Evolutionary conservation across 2,329 filamentous ascomycete species (phyloP), one percentile per base, ranked within the genome.

Genomic region (Sporothrix sp.): DNA sequence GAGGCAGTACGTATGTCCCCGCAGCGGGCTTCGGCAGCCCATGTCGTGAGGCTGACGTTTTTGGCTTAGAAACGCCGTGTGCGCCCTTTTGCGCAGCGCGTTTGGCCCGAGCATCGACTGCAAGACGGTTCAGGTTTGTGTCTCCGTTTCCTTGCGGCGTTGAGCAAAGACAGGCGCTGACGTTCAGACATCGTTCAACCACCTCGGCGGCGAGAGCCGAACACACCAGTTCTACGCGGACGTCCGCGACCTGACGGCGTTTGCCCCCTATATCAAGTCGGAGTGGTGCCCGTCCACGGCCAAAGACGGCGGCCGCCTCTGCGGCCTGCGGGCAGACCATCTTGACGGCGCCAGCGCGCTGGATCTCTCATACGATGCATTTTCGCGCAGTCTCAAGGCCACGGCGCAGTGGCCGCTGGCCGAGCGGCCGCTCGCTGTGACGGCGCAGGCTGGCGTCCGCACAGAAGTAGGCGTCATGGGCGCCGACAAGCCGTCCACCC

Each of bases 381-480:
- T 79, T 52, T 81, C 82, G 2, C 76, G 84, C 57, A 71, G 78
- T 1, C 64, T 91, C 21, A 79, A 79, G 39, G 54, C 89, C 8
- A 83, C 80, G 2, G 79, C 76, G 25, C 71, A 81, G 48, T 93
- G 82, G 81, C 70, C 76, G 1, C 67, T 74, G 48, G 61, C 61
- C 30, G 56, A 59, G 16, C 71, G 71, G 28, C 59, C 61, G 2
- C 54, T 80, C 16, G 60, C 62, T 1, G 68, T 73, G 11, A 62
- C 68, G 14, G 62, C 68, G 0, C 67, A 67, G 7, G 59, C 65
- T 0, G 62, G 68, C 1, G 72, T 80, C 43, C 78, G 84, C 43
- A 76, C 88, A 5, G 91, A 97, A 63, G 79, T 96, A 18, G 91
- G 91, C 14, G 75, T 96, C 37, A 69, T 97, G 52, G 79, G 79